Evolutionary conservation across 257 asterid species (phyloP), one percentile per base, ranked within the genome.

Genomic region (Thymus mandschuricus): DNA sequence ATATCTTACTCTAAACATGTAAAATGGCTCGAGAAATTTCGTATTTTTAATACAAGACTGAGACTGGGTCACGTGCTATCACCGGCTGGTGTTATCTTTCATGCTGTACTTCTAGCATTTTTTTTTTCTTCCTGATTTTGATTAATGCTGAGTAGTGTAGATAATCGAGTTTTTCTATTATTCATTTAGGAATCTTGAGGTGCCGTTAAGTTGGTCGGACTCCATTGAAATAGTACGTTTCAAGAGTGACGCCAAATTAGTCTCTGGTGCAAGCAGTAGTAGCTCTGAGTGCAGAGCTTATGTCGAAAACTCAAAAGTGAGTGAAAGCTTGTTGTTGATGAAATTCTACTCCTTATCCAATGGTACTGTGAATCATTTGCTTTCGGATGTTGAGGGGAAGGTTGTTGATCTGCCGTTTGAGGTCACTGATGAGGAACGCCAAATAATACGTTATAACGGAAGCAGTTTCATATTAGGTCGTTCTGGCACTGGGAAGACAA

Each of bases 401-500:
- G 21, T 21, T 70, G 88, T 81, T 12, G 89, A 83, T 67, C 78
- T 86, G 10, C 95, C 95, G 0, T 90, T 90, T 75, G 92, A 90
- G 77, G 92, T 90, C 38, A 88, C 89, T 8, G 85, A 88, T 21
- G 89, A 90, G 72, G 95, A 88, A 75, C 71, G 78, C 44, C 86
- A 81, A 76, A 80, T 85, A 49, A 85, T 90, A 69, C 51, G 64
- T 13, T 90, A 78, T 63, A 65, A 80, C 21, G 56, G 72, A 76
- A 90, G 84, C 66, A 76, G 80, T 48, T 76, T 76, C 57, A 76
- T 76, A 55, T 21, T 76, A 9, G 80, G 80, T 35, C 31, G 97
- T 63, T 88, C 96, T 4, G 96, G 96, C 44, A 88, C 97, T 1
- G 93, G 95, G 10, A 87, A 87, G 76, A 84, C 96, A 0, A 87